Evolutionary conservation across 305 asterid species (phyloP), one percentile per base, ranked within the genome.

Genomic region (Fraxinus floribunda): DNA sequence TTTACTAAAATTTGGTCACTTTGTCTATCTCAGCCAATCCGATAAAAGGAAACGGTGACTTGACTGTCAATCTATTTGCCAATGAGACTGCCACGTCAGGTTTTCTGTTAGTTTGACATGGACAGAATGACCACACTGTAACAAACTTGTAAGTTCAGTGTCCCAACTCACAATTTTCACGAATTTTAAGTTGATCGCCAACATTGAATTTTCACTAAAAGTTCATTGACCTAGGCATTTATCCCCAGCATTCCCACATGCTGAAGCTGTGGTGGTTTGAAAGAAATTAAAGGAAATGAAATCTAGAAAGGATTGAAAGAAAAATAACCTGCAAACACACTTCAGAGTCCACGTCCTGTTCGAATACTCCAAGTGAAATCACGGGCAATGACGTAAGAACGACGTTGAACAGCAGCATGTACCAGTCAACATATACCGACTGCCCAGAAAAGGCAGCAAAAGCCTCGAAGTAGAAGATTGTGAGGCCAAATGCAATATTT

Each of bases 401-500:
- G 4, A 95, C 99, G 15, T 95, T 95, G 85, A 93, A 95, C 38
- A 91, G 91, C 72, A 94, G 85, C 98, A 94, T 91, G 86, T 92
- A 95, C 97, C 93, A 93, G 87, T 95, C 99, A 20, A 92, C 97
- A 24, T 95, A 95, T 66, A 93, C 90, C 24, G 97, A 89, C 83
- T 95, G 98, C 18, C 98, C 99, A 29, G 99, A 95, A 80, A 94
- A 94, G 74, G 93, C 98, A 52, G 98, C 93, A 41, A 90, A 93
- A 30, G 95, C 92, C 91, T 94, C 97, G 4, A 92, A 95, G 87
- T 93, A 94, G 94, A 95, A 95, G 39, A 94, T 93, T 22, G 99
- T 95, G 82, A 95, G 94, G 79, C 97, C 98, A 75, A 95, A 95
- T 13, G 97, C 94, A 16, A 95, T 90, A 91, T 95, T 95, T 90